These are phyloP conservation scores for Trichoderma orchidacearum DNA, from an alignment of 495 filamentous ascomycete genomes.

Conservation along the genomic window DNA sequence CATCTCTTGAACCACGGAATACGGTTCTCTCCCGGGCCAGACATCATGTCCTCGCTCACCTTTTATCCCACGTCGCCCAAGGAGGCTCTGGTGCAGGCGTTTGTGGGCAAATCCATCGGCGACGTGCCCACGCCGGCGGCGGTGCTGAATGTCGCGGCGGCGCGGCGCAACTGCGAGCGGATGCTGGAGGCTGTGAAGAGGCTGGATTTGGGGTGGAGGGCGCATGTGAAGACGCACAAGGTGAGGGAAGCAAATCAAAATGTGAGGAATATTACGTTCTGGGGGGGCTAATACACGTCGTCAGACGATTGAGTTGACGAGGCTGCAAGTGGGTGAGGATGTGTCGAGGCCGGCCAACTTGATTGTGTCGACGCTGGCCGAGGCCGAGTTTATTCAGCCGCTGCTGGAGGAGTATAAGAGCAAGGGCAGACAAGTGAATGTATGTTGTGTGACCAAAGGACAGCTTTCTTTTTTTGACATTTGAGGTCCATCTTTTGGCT, in stretches of 20 bases:
- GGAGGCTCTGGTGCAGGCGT: conserved; percentile 29
- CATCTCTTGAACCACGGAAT: too few species aligned
- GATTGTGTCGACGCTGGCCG: conserved; percentile 65
- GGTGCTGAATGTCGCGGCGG: conserved; percentile 54
- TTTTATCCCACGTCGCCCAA: conserved; percentile 12
- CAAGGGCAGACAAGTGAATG: conserved; percentile 39
- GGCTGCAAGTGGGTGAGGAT: conserved; percentile 53
- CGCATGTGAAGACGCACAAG: conserved; percentile 85
- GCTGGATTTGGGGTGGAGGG: conserved; percentile 55
- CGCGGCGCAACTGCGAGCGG: conserved; percentile 53
- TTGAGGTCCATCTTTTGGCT: conserved; percentile 37
- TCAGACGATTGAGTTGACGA: conserved; percentile 53
- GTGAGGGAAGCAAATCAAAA: too few species aligned
- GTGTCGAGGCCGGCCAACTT: conserved; percentile 41
- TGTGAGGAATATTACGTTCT: too few species aligned
- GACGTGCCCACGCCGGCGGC: conserved; percentile 53
- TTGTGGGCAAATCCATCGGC: conserved; percentile 47
- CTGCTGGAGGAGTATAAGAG: conserved; percentile 44
- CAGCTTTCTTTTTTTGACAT: not conserved
- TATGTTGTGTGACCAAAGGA: conserved; percentile 23
- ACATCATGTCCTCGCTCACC: not conserved
- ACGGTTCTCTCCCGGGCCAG: too few species aligned
- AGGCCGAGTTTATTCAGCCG: conserved; percentile 56
- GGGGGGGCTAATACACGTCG: not conserved
- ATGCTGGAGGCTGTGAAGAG: conserved; percentile 53